Base-by-base conservation (phyloP, 129 eudicot species). In the Tanacetum coccineum region DNA sequence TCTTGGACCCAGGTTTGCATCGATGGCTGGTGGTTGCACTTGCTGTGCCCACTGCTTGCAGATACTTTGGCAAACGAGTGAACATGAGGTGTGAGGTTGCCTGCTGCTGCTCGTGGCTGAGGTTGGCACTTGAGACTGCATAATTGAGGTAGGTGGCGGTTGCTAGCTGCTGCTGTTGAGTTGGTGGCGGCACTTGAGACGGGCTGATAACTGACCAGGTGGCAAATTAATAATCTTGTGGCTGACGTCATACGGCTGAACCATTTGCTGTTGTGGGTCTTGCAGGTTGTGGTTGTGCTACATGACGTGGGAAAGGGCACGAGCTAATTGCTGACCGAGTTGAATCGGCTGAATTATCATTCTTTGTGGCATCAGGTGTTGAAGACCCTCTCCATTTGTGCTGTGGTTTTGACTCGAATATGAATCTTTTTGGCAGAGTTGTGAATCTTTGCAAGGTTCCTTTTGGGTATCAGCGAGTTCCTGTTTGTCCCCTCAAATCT, bases 401-500 rank as follows among this genome's bases (percentile, higher is more conserved):
- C 17, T 79, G 90, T 3, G 76, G 76, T 70, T 81, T 53, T 61
- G 62, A 20, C 76, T 51, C 4, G 88, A 75, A 46, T 81, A 73
- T 4, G 96, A 79, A 10, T 81, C 98, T 59, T 83, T 88, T 36
- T 88, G 96, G 7, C 83, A 89, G 47, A 92, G 84, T 61, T n/a
- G n/a, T 92, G 98, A 78, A 92, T 91, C 48, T 83, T 92, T 2
- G 95, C 95, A 1, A 92, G n/a, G 87, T 70, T 88, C 98, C 80
- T 88, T 88, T 64, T 92, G 96, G 46, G 96, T 80, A 56, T 92
- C 98, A 45, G 96, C 96, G 63, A 92, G 91, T 66, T 92, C 98
- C 61, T 92, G 98, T 69, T 86, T 88, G 76, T 92, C 98, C 74
- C 96, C 78, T 47, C 86, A 80, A 69, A 92, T 86, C 78, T 92